Evolutionary conservation across 2,329 filamentous ascomycete species (phyloP).

Genomic region (Tolypocladium cylindrosporum): DNA sequence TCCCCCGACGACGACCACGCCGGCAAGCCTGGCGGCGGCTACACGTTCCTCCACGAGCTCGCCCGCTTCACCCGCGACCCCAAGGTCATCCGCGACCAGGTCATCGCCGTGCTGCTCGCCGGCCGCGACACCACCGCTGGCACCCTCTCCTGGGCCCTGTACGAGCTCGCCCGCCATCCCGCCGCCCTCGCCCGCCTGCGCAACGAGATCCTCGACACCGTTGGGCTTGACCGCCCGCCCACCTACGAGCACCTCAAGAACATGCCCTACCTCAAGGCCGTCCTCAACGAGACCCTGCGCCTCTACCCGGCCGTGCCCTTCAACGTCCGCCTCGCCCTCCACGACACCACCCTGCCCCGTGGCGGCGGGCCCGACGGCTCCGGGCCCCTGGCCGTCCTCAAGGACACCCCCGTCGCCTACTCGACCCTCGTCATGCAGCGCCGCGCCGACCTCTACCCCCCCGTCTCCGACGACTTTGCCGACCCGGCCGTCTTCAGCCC

Average conservation of each 20-base stretch:
- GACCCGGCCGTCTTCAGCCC: slow-evolving; percentile 46
- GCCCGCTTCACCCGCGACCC: slow-evolving; percentile 67
- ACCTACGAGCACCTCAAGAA: slow-evolving; percentile 76
- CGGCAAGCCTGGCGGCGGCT: slow-evolving; percentile 52
- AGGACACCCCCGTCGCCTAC: slow-evolving; percentile 57
- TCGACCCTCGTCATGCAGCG: slow-evolving; percentile 64
- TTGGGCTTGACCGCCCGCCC: slow-evolving; percentile 53
- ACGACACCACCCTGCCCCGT: slow-evolving; percentile 63
- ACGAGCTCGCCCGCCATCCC: slow-evolving; percentile 68
- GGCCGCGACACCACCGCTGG: slow-evolving; percentile 81
- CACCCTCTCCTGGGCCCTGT: slow-evolving; percentile 72
- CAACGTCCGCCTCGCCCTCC: slow-evolving; percentile 63
- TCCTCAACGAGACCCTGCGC: slow-evolving; percentile 69
- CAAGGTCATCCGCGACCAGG: slow-evolving; percentile 70
- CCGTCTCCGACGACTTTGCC: slow-evolving; percentile 31
- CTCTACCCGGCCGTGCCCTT: slow-evolving; percentile 71
- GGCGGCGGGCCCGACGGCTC: slow-evolving; percentile 57
- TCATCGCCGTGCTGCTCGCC: slow-evolving; percentile 73
- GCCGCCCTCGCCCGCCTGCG: slow-evolving; percentile 58
- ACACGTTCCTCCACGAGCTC: slow-evolving; percentile 81
- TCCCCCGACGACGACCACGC: slow-evolving; percentile 33
- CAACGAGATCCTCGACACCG: slow-evolving; percentile 55
- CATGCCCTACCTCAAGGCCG: slow-evolving; percentile 72
- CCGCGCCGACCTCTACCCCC: slow-evolving; percentile 50
- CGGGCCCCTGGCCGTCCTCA: slow-evolving; percentile 54